A percentile compares a stretch with the other conserved stretches of the same genome.
phyloP scores from a whole-genome alignment of 768 basidiomycete genomes.

The Mycena belliarum region DNA sequence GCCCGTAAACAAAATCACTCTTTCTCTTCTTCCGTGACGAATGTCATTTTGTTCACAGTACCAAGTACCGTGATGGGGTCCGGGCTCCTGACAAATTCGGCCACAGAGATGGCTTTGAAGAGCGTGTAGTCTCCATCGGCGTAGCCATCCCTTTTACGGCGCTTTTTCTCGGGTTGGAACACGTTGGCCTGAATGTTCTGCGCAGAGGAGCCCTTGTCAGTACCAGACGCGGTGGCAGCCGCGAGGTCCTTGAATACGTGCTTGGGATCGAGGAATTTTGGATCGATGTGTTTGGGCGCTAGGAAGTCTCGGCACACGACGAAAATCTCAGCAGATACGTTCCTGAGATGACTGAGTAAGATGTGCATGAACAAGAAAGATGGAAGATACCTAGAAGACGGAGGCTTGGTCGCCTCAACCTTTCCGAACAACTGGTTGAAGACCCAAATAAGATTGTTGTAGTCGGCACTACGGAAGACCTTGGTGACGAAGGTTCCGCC shows the following conservation, averaged over 20 bases:
- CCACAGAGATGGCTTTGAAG: slow-evolving; percentile 70
- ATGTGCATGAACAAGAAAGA: neutral
- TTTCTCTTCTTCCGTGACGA: slow-evolving; percentile 83
- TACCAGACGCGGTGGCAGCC: slow-evolving; percentile 41
- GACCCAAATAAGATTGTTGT: slow-evolving; percentile 98
- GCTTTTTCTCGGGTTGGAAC: slow-evolving; percentile 96
- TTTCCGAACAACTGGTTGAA: slow-evolving; percentile 94
- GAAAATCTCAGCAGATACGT: slow-evolving; percentile 99
- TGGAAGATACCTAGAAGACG: slow-evolving; percentile 85
- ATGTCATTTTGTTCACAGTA: slow-evolving; percentile 72
- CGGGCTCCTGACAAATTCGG: slow-evolving; percentile 64
- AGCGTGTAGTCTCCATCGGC: slow-evolving; percentile 92
- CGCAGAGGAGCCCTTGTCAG: slow-evolving; percentile 54
- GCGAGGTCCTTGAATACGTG: slow-evolving; percentile 95
- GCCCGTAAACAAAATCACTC: slow-evolving; percentile 44
- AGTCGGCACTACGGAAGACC: slow-evolving; percentile 97
- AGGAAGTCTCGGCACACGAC: slow-evolving; percentile 95
- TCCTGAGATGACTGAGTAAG: slow-evolving; percentile 48
- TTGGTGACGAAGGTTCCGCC: slow-evolving; percentile 97
- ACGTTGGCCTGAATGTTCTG: slow-evolving; percentile 85
- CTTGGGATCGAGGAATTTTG: slow-evolving; percentile 95
- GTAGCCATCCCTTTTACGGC: slow-evolving; percentile 91
- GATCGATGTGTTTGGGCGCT: slow-evolving; percentile 94
- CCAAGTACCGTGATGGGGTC: slow-evolving; percentile 86
- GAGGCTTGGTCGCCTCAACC: slow-evolving; percentile 98